Conservation (phyloP, 2,329 filamentous ascomycete species). For the Fusarium austroafricanum region DNA sequence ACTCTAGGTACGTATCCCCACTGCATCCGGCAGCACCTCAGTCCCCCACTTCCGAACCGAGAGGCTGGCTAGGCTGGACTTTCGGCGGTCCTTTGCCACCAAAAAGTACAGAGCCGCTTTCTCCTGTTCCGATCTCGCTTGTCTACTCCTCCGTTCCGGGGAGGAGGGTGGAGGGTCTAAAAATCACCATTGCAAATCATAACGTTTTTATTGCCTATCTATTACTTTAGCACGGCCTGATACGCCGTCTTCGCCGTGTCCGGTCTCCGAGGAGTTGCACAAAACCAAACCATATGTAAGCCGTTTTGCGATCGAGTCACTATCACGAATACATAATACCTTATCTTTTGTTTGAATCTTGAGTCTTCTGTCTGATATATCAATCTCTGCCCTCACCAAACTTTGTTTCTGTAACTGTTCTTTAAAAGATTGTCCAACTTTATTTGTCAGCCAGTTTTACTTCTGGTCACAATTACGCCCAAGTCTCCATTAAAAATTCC, state of each 20-base stretch:
- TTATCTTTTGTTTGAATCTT: constrained; percentile 8
- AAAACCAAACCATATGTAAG: constrained; percentile 16
- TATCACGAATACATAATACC: constrained; percentile 1
- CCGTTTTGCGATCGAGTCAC: background rate
- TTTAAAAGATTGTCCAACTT: constrained; percentile 18
- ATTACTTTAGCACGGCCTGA: constrained; percentile 19
- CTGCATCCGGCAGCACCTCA: background rate
- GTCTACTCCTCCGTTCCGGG: background rate
- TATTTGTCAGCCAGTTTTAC: constrained; percentile 41
- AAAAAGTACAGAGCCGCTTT: constrained; percentile 10
- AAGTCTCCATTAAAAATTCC: constrained; percentile 20
- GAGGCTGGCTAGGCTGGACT: background rate
- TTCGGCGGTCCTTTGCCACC: constrained; percentile 17
- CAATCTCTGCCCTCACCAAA: background rate
- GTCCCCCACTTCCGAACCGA: background rate
- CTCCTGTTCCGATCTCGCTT: constrained; percentile 40
- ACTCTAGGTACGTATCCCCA: constrained; percentile 1
- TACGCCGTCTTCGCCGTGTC: constrained; percentile 26
- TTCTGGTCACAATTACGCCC: constrained; percentile 5
- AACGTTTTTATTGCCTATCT: constrained; percentile 48
- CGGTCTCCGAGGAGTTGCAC: constrained; percentile 41
- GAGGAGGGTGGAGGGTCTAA: background rate
- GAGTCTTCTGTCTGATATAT: background rate
- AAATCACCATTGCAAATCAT: constrained; percentile 50
- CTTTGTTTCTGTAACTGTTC: background rate